These are phyloP conservation scores for Coemansia javaensis DNA, from an alignment of 192 early-diverging fungal genomes.

Conservation along the genomic window DNA sequence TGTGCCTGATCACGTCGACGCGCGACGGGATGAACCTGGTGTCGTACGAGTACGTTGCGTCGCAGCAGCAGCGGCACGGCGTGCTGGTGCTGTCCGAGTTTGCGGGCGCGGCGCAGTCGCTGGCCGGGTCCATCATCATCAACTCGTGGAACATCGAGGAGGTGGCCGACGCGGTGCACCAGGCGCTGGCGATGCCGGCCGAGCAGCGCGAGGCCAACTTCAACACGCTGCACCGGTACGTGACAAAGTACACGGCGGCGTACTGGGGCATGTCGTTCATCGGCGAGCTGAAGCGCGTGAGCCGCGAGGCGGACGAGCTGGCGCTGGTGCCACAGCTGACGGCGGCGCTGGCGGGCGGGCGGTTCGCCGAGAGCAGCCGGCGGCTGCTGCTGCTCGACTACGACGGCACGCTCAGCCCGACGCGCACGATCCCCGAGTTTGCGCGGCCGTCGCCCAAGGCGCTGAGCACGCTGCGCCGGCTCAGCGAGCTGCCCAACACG, in stretches of 20 bases:
- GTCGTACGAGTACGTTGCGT: slow-evolving; percentile 97
- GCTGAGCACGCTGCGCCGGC: slow-evolving; percentile 62
- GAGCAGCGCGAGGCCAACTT: slow-evolving; percentile 76
- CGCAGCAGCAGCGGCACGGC: slow-evolving; percentile 85
- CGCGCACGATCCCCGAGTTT: slow-evolving; percentile 87
- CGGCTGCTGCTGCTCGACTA: slow-evolving; percentile 91
- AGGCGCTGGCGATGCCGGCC: slow-evolving; percentile 90
- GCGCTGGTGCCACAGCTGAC: slow-evolving; percentile 45
- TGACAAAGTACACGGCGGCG: slow-evolving; percentile 94
- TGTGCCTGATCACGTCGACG: slow-evolving; percentile 94
- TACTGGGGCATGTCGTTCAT: slow-evolving; percentile 97
- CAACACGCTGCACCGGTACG: slow-evolving; percentile 89
- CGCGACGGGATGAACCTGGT: slow-evolving; percentile 99
- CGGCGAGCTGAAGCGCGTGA: slow-evolving; percentile 69
- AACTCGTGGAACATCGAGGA: slow-evolving; percentile 99
- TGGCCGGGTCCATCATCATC: slow-evolving; percentile 95
- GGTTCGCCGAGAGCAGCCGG: slow-evolving; percentile 1
- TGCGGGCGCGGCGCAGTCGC: slow-evolving; percentile 96
- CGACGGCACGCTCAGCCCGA: slow-evolving; percentile 90
- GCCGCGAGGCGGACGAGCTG: slow-evolving; percentile 40
- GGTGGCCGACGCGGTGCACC: slow-evolving; percentile 78
- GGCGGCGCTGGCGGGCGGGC: not conserved
- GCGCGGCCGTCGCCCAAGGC: slow-evolving; percentile 76
- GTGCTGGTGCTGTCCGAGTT: slow-evolving; percentile 97
- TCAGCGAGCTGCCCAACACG: slow-evolving; percentile 74